Conservation (phyloP, 73 alveolate genomes). For the Diophrys sp. region DNA sequence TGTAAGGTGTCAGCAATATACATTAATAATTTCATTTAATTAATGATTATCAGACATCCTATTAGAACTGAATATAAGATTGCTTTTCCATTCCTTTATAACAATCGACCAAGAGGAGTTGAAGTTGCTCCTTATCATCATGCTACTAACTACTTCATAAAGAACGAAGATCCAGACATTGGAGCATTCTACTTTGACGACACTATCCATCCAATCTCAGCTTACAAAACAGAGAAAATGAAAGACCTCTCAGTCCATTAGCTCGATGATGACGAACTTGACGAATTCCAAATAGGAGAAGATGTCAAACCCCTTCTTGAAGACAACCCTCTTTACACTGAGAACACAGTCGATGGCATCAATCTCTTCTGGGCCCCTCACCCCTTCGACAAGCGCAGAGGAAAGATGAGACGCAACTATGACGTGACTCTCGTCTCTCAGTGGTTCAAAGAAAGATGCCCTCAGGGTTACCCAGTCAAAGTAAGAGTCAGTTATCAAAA, state of each 20-base stretch:
- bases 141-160: conserved; percentile 93
- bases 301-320: conserved; percentile 76
- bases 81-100: conserved; percentile 99
- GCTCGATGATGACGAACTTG: conserved; percentile 69
- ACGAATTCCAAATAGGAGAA: conserved; percentile 64
- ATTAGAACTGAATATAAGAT: conserved; percentile 99
- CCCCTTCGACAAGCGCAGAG: conserved; percentile 98
- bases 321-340: conserved; percentile 92
- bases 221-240: conserved; percentile 76
- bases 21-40: conserved; percentile 79
- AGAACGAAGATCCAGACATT: conserved; percentile 79
- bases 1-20: conserved; percentile 86
- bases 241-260: conserved; percentile 60
- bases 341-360: conserved; percentile 93
- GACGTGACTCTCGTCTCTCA: conserved; percentile 98
- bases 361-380: conserved; percentile 98
- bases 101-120: conserved; percentile 98
- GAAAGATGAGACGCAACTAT: conserved; percentile 96
- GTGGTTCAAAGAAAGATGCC: conserved; percentile 99
- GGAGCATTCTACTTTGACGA: conserved; percentile 98
- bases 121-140: conserved; percentile 95
- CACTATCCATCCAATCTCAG: conserved; percentile 98
- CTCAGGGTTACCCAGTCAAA: conserved; percentile 97
- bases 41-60: conserved; percentile 95
- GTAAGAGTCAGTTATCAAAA: conserved; percentile 99